Conservation (phyloP, 345 rosid species). For the Eucalyptus grandis region DNA sequence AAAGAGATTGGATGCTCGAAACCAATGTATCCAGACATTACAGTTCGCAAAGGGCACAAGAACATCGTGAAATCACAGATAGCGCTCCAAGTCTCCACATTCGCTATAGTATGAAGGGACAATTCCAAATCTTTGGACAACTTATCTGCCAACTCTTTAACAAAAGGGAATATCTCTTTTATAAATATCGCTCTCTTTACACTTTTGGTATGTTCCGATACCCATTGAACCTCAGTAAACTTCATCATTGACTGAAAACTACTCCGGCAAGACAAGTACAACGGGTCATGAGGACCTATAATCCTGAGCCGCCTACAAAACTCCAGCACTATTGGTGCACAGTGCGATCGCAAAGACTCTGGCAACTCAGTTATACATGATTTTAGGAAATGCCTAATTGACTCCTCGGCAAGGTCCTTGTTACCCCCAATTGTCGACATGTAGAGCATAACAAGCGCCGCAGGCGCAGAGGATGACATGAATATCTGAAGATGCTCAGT, state of each 20-base stretch:
- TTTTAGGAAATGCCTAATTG: constrained; percentile 45
- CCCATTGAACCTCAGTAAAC: constrained; percentile 2
- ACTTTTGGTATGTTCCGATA: constrained; percentile 4
- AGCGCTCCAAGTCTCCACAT: constrained; percentile 17
- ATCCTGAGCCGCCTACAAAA: constrained; percentile 70
- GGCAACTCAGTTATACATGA: constrained; percentile 17
- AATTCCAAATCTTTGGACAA: constrained; percentile 28
- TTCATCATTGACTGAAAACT: constrained; percentile 56
- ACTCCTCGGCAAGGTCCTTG: constrained; percentile 38
- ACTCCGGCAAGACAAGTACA: constrained; percentile 60
- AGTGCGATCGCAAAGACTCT: constrained; percentile 24
- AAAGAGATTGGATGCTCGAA: constrained; percentile 13
- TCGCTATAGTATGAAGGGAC: constrained; percentile 2
- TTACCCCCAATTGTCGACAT: constrained; percentile 29
- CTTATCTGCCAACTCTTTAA: constrained; percentile 45
- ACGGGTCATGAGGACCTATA: background rate
- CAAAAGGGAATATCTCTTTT: constrained; percentile 60
- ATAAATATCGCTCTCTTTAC: constrained; percentile 10
- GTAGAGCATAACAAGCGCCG: constrained; percentile 63
- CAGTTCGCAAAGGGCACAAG: constrained; percentile 36
- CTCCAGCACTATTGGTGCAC: constrained; percentile 57
- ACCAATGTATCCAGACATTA: constrained; percentile 14
- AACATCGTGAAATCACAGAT: constrained; percentile 52
- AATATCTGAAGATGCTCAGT: constrained; percentile 45
- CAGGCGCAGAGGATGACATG: constrained; percentile 52